Conservation (phyloP, 2,329 filamentous ascomycete genomes). For the Xylariaceae sp. region DNA sequence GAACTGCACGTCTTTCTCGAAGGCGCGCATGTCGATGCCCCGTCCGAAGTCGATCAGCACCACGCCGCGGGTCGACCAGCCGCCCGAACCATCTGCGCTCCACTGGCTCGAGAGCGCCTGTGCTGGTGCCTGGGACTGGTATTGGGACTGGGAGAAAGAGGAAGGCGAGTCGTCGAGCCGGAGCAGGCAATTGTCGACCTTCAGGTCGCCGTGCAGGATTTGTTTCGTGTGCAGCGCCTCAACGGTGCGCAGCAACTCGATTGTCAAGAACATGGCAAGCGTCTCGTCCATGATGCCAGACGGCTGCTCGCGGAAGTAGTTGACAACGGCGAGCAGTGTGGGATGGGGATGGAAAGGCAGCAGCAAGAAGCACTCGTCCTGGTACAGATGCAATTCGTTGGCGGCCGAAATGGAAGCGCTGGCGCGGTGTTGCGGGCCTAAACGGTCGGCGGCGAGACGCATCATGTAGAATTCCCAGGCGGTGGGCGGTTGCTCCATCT, state of each 20-base stretch:
- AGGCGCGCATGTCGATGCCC: slow-evolving; percentile 87
- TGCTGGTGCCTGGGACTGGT: slow-evolving; percentile 20
- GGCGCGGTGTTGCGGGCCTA: slow-evolving; percentile 67
- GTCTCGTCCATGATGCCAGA: slow-evolving; percentile 80
- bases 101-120: slow-evolving; percentile 59
- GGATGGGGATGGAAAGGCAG: slow-evolving; percentile 86
- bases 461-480: slow-evolving; percentile 98
- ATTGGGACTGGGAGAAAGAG: slow-evolving; percentile 7
- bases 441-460: slow-evolving; percentile 70
- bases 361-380: slow-evolving; percentile 83
- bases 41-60: slow-evolving; percentile 92
- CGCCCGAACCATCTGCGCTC: slow-evolving; percentile 65
- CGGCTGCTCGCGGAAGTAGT: slow-evolving; percentile 70
- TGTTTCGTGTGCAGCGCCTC: slow-evolving; percentile 78
- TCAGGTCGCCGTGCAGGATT: slow-evolving; percentile 88
- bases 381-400: slow-evolving; percentile 88
- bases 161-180: slow-evolving; percentile 59
- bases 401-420: slow-evolving; percentile 74
- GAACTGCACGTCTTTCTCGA: slow-evolving; percentile 73
- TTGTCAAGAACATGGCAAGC: slow-evolving; percentile 89
- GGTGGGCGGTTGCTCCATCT: slow-evolving; percentile 86
- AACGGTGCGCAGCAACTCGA: slow-evolving; percentile 85
- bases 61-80: slow-evolving; percentile 78
- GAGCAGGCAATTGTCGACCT: slow-evolving; percentile 91
- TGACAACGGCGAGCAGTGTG: slow-evolving; percentile 91